Evolutionary conservation across 1,139 yeast genomes (phyloP).

Genomic region (Pneumocystis wakefieldiae): DNA sequence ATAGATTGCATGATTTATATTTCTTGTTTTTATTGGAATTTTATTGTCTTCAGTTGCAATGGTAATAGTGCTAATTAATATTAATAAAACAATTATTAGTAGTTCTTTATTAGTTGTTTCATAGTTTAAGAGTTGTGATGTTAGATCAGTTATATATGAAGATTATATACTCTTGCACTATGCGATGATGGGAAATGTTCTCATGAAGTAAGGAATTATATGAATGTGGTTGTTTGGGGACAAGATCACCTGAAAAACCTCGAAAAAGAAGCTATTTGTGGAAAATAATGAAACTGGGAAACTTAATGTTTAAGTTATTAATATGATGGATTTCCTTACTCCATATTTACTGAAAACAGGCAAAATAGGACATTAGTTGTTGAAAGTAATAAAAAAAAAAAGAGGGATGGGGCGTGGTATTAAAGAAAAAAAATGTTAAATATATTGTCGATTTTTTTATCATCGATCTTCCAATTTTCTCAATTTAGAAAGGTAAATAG

Average conservation of each 20-base stretch:
- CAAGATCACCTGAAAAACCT: background rate
- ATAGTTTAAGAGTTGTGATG: background rate
- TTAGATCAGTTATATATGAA: background rate
- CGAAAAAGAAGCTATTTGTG: too few species aligned
- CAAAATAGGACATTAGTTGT: background rate
- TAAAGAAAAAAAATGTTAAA: too few species aligned
- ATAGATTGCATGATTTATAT: background rate
- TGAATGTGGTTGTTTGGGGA: background rate
- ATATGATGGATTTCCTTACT: background rate
- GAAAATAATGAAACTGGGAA: background rate
- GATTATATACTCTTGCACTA: background rate
- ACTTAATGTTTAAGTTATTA: background rate
- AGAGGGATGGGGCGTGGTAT: too few species aligned
- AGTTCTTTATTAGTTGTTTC: background rate
- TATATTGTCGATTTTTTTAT: background rate
- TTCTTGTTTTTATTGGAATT: background rate
- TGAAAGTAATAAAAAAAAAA: background rate
- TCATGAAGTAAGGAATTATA: background rate
- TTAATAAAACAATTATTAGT: background rate
- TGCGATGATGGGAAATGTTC: background rate
- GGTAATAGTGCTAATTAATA: background rate
- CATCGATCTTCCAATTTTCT: too few species aligned
- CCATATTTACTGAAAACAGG: background rate
- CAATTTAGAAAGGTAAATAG: too few species aligned
- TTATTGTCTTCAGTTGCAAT: background rate